Evolutionary conservation across 2,329 filamentous ascomycete species (phyloP).

Genomic region (Curvularia sp.): DNA sequence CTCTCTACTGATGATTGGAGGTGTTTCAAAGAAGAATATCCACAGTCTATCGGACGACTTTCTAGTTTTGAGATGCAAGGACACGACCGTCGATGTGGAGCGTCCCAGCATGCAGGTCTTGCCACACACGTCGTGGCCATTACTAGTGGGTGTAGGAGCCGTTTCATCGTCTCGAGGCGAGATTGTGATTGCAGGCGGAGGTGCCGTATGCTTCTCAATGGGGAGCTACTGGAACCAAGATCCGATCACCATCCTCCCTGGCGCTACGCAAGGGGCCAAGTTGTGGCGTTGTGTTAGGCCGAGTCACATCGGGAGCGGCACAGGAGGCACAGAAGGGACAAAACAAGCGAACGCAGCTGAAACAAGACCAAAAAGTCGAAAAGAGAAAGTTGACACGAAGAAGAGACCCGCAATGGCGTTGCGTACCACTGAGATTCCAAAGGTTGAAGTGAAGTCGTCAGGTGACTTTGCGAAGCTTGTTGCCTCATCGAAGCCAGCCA

Average conservation of each 20-base stretch:
- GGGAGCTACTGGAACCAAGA: constrained; percentile 78
- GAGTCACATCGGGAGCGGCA: constrained; percentile 17
- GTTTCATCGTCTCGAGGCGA: constrained; percentile 56
- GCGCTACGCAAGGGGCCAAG: constrained; percentile 21
- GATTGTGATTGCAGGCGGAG: constrained; percentile 75
- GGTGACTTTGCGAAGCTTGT: constrained; percentile 68
- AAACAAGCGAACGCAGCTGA: constrained; percentile 16
- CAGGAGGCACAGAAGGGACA: constrained; percentile 18
- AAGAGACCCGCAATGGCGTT: constrained; percentile 20
- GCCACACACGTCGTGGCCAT: constrained; percentile 59
- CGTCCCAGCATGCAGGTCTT: constrained; percentile 24
- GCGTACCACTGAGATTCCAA: constrained; percentile 54
- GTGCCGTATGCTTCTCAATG: constrained; percentile 89
- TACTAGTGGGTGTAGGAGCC: constrained; percentile 74
- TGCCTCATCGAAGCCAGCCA: constrained; percentile 63
- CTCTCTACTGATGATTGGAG: constrained; percentile 61
- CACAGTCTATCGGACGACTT: constrained; percentile 38
- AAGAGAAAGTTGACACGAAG: constrained; percentile 9
- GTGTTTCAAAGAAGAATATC: constrained; percentile 51
- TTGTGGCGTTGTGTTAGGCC: constrained; percentile 27
- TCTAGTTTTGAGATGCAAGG: constrained; percentile 31
- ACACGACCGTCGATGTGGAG: constrained; percentile 29
- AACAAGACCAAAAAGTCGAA: constrained; percentile 21
- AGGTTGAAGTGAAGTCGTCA: constrained; percentile 59
- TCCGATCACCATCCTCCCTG: constrained; percentile 30